Evolutionary conservation across 495 filamentous ascomycete species (phyloP).

Genomic region (Filosporella fistucella): DNA sequence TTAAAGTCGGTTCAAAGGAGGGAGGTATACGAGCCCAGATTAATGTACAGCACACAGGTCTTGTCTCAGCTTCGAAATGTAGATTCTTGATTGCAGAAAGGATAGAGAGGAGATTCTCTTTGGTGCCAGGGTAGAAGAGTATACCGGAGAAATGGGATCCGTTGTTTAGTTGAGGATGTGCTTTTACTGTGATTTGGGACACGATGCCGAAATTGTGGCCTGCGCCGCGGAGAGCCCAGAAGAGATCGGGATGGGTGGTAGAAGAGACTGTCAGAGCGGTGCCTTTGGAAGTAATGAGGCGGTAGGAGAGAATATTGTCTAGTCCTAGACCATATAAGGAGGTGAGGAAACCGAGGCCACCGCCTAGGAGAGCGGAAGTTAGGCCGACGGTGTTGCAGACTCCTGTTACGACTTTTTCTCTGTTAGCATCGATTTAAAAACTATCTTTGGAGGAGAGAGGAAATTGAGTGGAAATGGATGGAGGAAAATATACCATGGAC

Average conservation of each 20-base stretch:
- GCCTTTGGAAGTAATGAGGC: conserved; percentile 30
- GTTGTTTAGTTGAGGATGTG: conserved; percentile 10
- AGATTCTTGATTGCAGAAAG: too few relatives aligned
- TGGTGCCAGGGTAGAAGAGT: background rate
- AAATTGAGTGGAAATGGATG: background rate
- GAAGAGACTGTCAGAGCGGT: conserved; percentile 28
- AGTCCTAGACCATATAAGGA: conserved; percentile 32
- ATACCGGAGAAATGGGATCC: conserved; percentile 2
- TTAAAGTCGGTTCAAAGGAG: background rate
- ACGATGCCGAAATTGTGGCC: conserved; percentile 48
- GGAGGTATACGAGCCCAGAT: background rate
- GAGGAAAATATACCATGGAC: background rate
- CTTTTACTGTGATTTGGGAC: conserved; percentile 30
- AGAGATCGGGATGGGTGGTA: conserved; percentile 38
- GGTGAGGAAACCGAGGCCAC: conserved; percentile 30
- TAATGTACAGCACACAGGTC: background rate
- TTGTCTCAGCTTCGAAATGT: too few relatives aligned
- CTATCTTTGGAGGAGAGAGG: background rate
- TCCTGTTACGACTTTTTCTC: conserved; percentile 20
- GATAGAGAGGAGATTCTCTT: too few relatives aligned
- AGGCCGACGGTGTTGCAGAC: conserved; percentile 27
- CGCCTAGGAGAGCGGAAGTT: conserved; percentile 35
- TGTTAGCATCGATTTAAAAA: background rate
- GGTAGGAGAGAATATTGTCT: conserved; percentile 30
- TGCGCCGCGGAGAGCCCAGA: conserved; percentile 39